Evolutionary conservation across 176 grass and related monocot species (phyloP), one percentile per base, ranked within the genome.

Genomic region (Triticum dicoccoides): DNA sequence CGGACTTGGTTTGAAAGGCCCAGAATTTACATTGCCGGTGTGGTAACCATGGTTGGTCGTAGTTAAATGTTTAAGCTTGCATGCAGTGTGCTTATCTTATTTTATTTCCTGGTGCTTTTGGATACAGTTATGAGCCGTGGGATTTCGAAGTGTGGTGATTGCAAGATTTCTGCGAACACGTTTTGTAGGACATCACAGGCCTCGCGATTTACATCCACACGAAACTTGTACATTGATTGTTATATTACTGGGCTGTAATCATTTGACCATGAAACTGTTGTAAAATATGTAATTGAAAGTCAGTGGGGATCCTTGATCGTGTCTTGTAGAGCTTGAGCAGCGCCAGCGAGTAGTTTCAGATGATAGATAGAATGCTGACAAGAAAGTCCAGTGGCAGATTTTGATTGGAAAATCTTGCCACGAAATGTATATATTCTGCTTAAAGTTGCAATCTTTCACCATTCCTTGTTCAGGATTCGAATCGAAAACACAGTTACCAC

Each of bases 81-180:
- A 52, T 90, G 63, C 75, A 37, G 58, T 33, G 49, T 76, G 61
- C 83, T 87, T 84, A 90, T 83, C 59, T 32, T 67, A 68, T 87
- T 76, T 76, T 11, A 0, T 89, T 89, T 89, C 69, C 68, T 90
- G 80, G 66, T 87, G 89, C 11, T 84, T 91, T 88, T 91, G 76
- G 30, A 74, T 76, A 91, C 86, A 91, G 89, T 91, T 87, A 37
- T 81, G 85, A 91, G 64, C 76, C 79, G 42, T 91, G 85, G 89
- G 85, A 91, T 91, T 91, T 77, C 81, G 35, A 79, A 74, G 84
- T 73, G 39, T 81, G 85, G 89, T 88, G 89, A 91, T 85, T 69
- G 38, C 85, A 47, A 87, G 75, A 88, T 69, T 86, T 89, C 85
- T 81, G n/a, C 89, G 47, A 82, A 70, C 30, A 87, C 76, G 47